Base-by-base conservation (phyloP, 345 rosid genomes). In the Limnanthes douglasii region DNA sequence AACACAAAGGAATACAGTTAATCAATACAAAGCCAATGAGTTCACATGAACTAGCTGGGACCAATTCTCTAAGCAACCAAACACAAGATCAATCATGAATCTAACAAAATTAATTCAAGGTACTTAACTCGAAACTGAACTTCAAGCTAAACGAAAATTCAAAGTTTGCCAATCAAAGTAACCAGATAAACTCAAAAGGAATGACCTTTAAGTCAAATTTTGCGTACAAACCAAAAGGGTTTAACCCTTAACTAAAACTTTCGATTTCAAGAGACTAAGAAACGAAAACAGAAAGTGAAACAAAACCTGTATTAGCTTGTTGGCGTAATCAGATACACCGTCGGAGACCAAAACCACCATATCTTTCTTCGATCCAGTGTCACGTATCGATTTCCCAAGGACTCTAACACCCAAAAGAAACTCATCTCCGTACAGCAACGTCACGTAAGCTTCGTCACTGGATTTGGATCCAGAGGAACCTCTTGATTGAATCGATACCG, bases 341-440 rank as follows among this genome's bases (percentile, higher is more conserved):
- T 88, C 93, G 20, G 97, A 88, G 53, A 83, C 93, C 57, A 88
- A 54, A 62, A 64, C 97, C 15, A 83, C 93, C 84, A 72, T 73
- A 37, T 83, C 93, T 38, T 76, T 76, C 5, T 27, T 71, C 37
- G 95, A 60, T 59, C 95, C 86, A 24, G 84, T 69, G 39, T 76
- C 77, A 37, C 86, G 57, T 31, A 88, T 79, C 42, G 97, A 83
- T 57, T 88, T 88, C 6, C 95, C 95, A 55, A 88, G 36, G 31
- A 88, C 94, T 62, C 95, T 70, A 56, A 83, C 97, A 12, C 97
- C 97, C 56, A 88, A 53, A 39, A 88, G 41, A 60, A 88, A 88
- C 68, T 78, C 97, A 55, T 88, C 97, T 14, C 95, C 97, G 25
- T 88, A 88, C 49, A 88, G 46, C 8, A 88, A 69, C 18, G 95